Evolutionary conservation across 345 rosid species (phyloP).

Genomic region (Rhodamnia argentea): DNA sequence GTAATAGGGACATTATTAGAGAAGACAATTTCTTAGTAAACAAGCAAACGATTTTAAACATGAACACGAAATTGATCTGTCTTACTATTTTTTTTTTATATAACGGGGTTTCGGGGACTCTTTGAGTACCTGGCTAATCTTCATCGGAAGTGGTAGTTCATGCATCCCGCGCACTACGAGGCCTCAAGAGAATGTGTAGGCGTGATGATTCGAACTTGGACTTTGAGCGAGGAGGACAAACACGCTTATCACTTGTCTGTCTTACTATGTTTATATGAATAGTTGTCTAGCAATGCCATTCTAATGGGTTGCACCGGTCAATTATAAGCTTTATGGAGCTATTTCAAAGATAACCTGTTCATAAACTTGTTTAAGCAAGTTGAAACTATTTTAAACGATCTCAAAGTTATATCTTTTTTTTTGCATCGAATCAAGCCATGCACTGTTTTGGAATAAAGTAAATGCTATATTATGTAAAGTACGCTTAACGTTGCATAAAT

Average conservation of each 20-base stretch:
- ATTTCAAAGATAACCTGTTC: too few species aligned
- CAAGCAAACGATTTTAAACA: background rate
- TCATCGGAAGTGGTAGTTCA: background rate
- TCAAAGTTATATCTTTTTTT: too few species aligned
- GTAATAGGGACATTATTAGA: background rate
- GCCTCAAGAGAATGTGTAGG: background rate
- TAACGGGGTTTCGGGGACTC: accelerated
- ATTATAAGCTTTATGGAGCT: background rate
- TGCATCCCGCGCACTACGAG: background rate
- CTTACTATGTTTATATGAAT: background rate
- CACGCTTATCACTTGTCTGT: background rate
- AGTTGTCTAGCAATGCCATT: background rate
- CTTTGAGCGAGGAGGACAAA: background rate
- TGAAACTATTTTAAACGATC: too few species aligned
- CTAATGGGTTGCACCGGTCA: background rate
- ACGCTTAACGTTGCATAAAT: too few species aligned
- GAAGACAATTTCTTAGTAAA: background rate
- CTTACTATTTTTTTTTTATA: background rate
- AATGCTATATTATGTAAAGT: too few species aligned
- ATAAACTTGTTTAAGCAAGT: too few species aligned
- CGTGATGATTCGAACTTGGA: background rate
- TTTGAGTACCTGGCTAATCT: background rate
- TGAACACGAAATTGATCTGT: background rate
- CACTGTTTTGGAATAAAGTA: too few species aligned
- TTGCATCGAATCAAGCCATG: too few species aligned